Evolutionary conservation across 2,329 filamentous ascomycete species (phyloP).

Genomic region (Pyrenophora teres): DNA sequence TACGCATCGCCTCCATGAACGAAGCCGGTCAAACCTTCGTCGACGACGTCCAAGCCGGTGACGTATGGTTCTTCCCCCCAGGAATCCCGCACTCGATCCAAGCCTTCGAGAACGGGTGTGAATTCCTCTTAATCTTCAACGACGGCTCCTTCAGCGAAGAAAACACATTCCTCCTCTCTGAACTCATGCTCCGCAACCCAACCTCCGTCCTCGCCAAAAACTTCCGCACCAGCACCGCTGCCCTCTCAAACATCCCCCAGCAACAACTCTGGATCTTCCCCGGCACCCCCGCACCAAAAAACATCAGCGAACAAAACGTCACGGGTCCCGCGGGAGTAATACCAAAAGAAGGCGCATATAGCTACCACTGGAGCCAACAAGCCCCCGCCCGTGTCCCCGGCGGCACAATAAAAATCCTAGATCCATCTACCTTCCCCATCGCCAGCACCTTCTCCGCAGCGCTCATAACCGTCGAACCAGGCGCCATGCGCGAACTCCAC

Average conservation of each 20-base stretch:
- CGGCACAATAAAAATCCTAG: slow-evolving; percentile 64
- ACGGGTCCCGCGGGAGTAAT: slow-evolving; percentile 46
- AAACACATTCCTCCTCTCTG: slow-evolving; percentile 62
- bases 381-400: slow-evolving; percentile 57
- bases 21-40: slow-evolving; percentile 55
- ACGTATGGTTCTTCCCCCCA: slow-evolving; percentile 46
- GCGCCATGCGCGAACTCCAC: slow-evolving; percentile 68
- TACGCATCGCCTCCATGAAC: slow-evolving; percentile 58
- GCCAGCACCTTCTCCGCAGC: slow-evolving; percentile 61
- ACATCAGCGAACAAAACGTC: slow-evolving; percentile 52
- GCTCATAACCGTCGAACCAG: slow-evolving; percentile 62
- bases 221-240: slow-evolving; percentile 45
- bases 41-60: slow-evolving; percentile 48
- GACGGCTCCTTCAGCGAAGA: slow-evolving; percentile 64
- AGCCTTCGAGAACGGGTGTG: slow-evolving; percentile 59
- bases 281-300: slow-evolving; percentile 44
- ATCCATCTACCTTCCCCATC: slow-evolving; percentile 62
- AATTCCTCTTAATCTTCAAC: slow-evolving; percentile 58
- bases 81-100: slow-evolving; percentile 55
- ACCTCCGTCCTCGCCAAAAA: slow-evolving; percentile 51
- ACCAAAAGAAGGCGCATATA: slow-evolving; percentile 40
- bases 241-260: slow-evolving; percentile 46
- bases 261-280: slow-evolving; percentile 52
- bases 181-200: slow-evolving; percentile 55
- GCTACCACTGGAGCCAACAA: slow-evolving; percentile 54